phyloP scores from a whole-genome alignment of 441 rosid genomes.

The Populus tomentosa region DNA sequence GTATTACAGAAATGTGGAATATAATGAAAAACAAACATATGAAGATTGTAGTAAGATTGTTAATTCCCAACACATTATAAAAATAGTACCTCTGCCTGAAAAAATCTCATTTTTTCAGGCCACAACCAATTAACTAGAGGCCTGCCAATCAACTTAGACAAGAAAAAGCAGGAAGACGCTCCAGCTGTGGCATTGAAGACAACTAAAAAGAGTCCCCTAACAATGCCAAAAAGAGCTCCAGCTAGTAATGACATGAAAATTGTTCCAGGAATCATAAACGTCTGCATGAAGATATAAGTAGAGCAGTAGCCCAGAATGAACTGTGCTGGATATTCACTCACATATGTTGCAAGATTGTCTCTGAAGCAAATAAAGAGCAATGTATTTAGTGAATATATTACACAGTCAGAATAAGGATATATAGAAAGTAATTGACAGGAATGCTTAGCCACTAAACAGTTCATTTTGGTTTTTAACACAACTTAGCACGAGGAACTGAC shows the following conservation, averaged over 20 bases:
- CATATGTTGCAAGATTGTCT: constrained; percentile 76
- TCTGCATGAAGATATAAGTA: constrained; percentile 96
- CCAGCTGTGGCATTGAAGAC: constrained; percentile 94
- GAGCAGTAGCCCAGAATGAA: constrained; percentile 93
- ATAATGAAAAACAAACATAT: neutral
- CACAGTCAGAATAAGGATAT: neutral
- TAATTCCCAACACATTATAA: neutral
- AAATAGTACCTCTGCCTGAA: constrained; percentile 76
- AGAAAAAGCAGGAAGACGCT: constrained; percentile 87
- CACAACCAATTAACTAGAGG: constrained; percentile 89
- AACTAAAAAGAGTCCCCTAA: constrained; percentile 80
- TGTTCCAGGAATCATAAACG: constrained; percentile 99
- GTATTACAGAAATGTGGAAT: neutral
- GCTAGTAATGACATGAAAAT: constrained; percentile 97
- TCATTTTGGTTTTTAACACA: neutral
- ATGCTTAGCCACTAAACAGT: neutral
- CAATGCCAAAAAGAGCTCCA: constrained; percentile 93
- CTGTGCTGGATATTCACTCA: constrained; percentile 69
- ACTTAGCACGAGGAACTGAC: neutral
- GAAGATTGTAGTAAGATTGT: neutral
- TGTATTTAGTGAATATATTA: constrained; percentile 5
- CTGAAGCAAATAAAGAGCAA: constrained; percentile 37
- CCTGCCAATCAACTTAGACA: constrained; percentile 88
- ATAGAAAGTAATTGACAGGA: neutral
- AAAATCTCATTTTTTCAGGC: constrained; percentile 88